Conservation (phyloP, 257 asterid genomes). For the Nicotiana tomentosiformis region DNA sequence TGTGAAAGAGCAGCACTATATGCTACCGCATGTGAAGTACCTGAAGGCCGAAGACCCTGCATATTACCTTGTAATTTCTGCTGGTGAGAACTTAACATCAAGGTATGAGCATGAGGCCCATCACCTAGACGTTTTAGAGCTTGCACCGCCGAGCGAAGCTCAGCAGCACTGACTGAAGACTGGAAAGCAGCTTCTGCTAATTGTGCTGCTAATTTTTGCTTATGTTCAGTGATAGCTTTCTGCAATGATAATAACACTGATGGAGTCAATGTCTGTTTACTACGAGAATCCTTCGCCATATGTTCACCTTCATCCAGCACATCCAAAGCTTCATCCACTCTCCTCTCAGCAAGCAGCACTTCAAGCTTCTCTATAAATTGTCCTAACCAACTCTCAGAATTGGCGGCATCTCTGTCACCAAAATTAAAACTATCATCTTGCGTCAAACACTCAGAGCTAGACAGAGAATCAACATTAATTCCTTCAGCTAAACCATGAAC, state of each 20-base stretch:
- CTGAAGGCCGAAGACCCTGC: slow-evolving; percentile 53
- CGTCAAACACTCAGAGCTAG: slow-evolving; percentile 29
- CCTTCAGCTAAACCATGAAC: slow-evolving; percentile 76
- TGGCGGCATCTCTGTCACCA: slow-evolving; percentile 36
- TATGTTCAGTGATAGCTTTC: slow-evolving; percentile 43
- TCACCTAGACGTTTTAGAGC: slow-evolving; percentile 76
- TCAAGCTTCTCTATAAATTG: slow-evolving; percentile 60
- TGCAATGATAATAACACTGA: slow-evolving; percentile 35
- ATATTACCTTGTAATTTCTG: slow-evolving; percentile 48
- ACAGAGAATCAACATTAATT: slow-evolving; percentile 44
- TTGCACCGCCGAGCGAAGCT: slow-evolving; percentile 67
- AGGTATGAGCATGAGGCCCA: slow-evolving; percentile 80
- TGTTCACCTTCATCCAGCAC: slow-evolving; percentile 70
- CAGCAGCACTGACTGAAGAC: slow-evolving; percentile 53
- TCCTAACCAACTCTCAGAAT: slow-evolving; percentile 56
- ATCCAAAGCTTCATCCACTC: slow-evolving; percentile 67
- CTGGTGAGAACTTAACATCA: slow-evolving; percentile 68
- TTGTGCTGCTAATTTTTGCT: slow-evolving; percentile 68
- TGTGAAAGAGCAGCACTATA: slow-evolving; percentile 77
- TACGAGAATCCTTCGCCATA: slow-evolving; percentile 32
- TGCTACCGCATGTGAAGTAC: slow-evolving; percentile 51
- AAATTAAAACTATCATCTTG: slow-evolving; percentile 30
- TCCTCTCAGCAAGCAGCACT: slow-evolving; percentile 70
- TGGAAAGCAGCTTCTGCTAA: slow-evolving; percentile 74
- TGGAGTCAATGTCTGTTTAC: slow-evolving; percentile 25